phyloP scores from a whole-genome alignment of 441 rosid genomes.

The Erysimum pusillum region DNA sequence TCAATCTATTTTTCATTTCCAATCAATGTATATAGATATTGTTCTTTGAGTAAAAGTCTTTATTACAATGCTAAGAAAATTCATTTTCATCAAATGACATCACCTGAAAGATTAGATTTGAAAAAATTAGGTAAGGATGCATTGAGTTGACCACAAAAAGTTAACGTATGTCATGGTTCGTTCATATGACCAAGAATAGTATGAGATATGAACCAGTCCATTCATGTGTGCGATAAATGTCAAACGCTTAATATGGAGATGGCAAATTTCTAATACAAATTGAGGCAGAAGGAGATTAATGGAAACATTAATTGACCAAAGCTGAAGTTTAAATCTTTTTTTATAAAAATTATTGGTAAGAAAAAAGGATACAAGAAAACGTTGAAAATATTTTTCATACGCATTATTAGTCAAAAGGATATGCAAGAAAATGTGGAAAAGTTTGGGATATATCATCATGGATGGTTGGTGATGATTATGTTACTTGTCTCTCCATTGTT shows the following conservation, averaged over 20 bases:
- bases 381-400: neutral
- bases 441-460: too few species aligned
- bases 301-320: constrained; percentile 19
- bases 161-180: neutral
- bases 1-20: neutral
- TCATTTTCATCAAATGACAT: constrained; percentile 43
- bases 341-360: neutral
- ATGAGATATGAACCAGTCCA: neutral
- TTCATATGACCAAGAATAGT: neutral
- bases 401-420: too few species aligned
- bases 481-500: constrained; percentile 13
- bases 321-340: too few species aligned
- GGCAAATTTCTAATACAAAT: too few species aligned
- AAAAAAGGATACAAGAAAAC: neutral
- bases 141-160: neutral
- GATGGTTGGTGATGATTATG: too few species aligned
- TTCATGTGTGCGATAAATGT: neutral
- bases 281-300: constrained; percentile 29
- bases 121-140: neutral
- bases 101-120: constrained; percentile 38
- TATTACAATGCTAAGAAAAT: constrained; percentile 23
- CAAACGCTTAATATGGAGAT: neutral
- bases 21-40: too few species aligned
- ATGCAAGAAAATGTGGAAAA: too few species aligned
- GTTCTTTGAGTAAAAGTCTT: constrained; percentile 9